These are phyloP conservation scores for Grammothele lineata DNA, from an alignment of 768 basidiomycete species.

Conservation along the genomic window DNA sequence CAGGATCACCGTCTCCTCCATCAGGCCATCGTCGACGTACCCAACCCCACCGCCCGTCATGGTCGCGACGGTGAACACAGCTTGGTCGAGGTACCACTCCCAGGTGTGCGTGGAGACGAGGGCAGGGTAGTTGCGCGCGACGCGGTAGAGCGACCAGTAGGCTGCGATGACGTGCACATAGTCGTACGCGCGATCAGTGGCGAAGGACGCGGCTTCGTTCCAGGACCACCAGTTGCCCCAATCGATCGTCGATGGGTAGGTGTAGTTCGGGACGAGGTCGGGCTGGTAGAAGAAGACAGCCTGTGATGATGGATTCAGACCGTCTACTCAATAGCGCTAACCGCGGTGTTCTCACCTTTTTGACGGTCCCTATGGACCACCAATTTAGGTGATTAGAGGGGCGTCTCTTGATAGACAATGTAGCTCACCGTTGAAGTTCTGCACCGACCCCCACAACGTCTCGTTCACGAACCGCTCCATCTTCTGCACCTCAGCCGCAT, in stretches of 20 bases:
- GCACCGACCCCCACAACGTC: slow-evolving; percentile 46
- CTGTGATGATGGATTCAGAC: too few relatives aligned
- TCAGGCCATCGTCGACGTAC: slow-evolving; percentile 43
- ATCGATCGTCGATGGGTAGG: slow-evolving; percentile 42
- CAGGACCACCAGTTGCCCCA: slow-evolving; percentile 59
- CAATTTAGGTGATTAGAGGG: too few relatives aligned
- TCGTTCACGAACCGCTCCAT: slow-evolving; percentile 45
- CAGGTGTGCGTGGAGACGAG: slow-evolving; percentile 44
- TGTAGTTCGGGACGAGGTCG: slow-evolving; percentile 38
- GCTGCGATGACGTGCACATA: slow-evolving; percentile 32
- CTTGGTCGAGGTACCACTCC: slow-evolving; percentile 57
- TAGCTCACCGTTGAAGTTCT: slow-evolving; percentile 43
- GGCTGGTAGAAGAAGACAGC: slow-evolving; percentile 52
- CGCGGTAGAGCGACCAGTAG: slow-evolving; percentile 55
- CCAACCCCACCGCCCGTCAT: slow-evolving; percentile 46
- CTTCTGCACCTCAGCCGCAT: slow-evolving; percentile 48
- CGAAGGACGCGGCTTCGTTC: slow-evolving; percentile 44
- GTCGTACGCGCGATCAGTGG: slow-evolving; percentile 50
- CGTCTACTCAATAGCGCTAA: too few relatives aligned
- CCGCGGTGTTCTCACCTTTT: too few relatives aligned
- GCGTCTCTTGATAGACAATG: too few relatives aligned
- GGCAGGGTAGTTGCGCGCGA: slow-evolving; percentile 51
- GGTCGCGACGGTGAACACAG: slow-evolving; percentile 41
- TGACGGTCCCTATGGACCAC: slow-evolving; percentile 45
- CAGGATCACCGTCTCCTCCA: slow-evolving; percentile 54